Conservation (phyloP, 805 yeast genomes). For the Candida arabinofermentans region DNA sequence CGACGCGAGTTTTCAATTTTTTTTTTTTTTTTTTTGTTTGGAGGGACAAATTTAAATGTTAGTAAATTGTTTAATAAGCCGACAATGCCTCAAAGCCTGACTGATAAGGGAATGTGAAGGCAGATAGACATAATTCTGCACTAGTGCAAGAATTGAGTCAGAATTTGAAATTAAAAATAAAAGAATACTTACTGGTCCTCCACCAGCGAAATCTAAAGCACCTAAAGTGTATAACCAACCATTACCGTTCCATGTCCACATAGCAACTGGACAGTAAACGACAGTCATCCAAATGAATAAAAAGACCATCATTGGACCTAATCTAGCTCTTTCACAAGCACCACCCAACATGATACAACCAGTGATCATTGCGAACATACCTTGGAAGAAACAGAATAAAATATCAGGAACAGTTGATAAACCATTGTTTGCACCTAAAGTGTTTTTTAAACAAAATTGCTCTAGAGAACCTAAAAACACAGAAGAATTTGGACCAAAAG, state of each 20-base stretch:
- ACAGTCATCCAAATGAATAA: constrained; percentile 91
- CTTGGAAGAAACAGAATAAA: constrained; percentile 86
- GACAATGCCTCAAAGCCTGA: no score
- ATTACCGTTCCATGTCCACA: constrained; percentile 94
- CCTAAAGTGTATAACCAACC: constrained; percentile 90
- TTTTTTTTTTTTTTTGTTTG: no score
- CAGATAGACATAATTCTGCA: no score
- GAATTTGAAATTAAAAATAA: background rate
- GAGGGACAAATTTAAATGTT: background rate
- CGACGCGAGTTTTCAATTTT: background rate
- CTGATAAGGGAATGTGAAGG: no score
- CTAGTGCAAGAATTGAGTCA: no score
- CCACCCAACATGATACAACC: constrained; percentile 96
- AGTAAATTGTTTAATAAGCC: no score
- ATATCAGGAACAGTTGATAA: constrained; percentile 80
- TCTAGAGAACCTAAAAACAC: constrained; percentile 76
- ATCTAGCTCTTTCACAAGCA: constrained; percentile 94
- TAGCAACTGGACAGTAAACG: constrained; percentile 93
- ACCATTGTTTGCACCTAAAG: constrained; percentile 75
- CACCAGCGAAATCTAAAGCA: constrained; percentile 95
- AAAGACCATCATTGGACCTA: constrained; percentile 95
- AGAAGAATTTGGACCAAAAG: constrained; percentile 53
- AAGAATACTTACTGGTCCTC: constrained; percentile 66
- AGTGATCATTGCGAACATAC: constrained; percentile 93
- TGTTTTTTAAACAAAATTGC: constrained; percentile 76